These are phyloP conservation scores for Powellomyces hirtus DNA, from an alignment of 192 early-diverging fungal species.

Conservation along the genomic window DNA sequence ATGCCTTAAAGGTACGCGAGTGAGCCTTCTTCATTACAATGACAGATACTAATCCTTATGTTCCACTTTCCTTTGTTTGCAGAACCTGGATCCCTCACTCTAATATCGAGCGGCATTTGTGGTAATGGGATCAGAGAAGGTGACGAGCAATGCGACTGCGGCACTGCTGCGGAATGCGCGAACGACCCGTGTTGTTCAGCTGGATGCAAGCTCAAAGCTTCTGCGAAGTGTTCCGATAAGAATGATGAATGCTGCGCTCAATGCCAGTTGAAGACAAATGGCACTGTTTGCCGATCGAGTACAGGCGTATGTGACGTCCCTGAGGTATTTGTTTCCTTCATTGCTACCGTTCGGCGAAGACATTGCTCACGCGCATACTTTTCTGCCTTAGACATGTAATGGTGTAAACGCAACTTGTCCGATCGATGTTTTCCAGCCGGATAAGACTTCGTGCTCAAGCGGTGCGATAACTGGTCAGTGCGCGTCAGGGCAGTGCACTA, in stretches of 20 bases:
- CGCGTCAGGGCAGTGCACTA: conserved; percentile 50
- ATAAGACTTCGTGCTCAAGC: conserved; percentile 65
- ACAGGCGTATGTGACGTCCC: conserved; percentile 77
- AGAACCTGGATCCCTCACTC: conserved; percentile 33
- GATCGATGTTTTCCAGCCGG: conserved; percentile 55
- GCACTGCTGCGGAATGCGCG: conserved; percentile 60
- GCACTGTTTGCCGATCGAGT: conserved; percentile 68
- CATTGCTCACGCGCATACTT: too few relatives aligned
- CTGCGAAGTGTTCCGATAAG: conserved; percentile 74
- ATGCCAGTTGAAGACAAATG: conserved; percentile 61
- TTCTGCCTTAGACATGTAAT: conserved; percentile 53
- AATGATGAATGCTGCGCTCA: conserved; percentile 82
- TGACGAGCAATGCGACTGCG: conserved; percentile 90
- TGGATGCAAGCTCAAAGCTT: conserved; percentile 76
- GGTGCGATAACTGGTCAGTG: conserved; percentile 23
- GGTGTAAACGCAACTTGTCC: conserved; percentile 74
- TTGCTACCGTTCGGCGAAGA: too few relatives aligned
- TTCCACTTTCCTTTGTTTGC: conserved; percentile 2
- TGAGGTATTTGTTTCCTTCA: conserved; percentile 55
- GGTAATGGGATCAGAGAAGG: conserved; percentile 90
- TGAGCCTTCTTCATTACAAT: neutral
- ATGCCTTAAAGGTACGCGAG: conserved; percentile 11
- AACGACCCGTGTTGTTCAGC: conserved; percentile 79
- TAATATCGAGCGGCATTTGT: conserved; percentile 68
- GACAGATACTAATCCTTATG: neutral